Percentiles rank a stretch among this genome's conserved stretches.
phyloP scores from a whole-genome alignment of 495 filamentous ascomycete genomes.

The Bryoglossum gracile region DNA sequence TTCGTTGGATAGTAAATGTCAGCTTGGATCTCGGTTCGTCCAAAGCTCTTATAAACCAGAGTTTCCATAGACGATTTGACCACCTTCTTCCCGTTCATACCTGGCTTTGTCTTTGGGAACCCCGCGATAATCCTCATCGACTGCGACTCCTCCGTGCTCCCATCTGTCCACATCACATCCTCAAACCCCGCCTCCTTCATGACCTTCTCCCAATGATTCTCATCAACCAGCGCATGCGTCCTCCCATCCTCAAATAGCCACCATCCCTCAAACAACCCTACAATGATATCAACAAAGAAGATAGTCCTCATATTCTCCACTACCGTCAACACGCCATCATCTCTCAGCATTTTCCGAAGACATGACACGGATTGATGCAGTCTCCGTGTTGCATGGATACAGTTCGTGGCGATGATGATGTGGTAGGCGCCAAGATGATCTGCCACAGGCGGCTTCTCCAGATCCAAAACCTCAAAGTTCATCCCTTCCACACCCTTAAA shows the following conservation, averaged over 20 bases:
- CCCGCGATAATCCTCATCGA: slow-evolving; percentile 32
- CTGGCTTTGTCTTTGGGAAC: slow-evolving; percentile 29
- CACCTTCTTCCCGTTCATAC: background rate
- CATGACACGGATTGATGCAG: slow-evolving; percentile 41
- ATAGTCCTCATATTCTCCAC: slow-evolving; percentile 24
- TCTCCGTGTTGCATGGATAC: slow-evolving; percentile 45
- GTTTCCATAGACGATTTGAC: slow-evolving; percentile 21
- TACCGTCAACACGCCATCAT: slow-evolving; percentile 2
- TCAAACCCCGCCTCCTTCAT: slow-evolving; percentile 36
- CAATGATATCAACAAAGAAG: slow-evolving; percentile 31
- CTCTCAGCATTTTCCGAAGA: slow-evolving; percentile 25
- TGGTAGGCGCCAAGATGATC: slow-evolving; percentile 40
- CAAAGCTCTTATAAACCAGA: slow-evolving; percentile 23
- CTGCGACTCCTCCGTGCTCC: slow-evolving; percentile 32
- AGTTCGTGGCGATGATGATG: slow-evolving; percentile 42
- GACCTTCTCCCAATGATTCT: slow-evolving; percentile 30
- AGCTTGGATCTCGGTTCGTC: slow-evolving; percentile 24
- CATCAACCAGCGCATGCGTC: slow-evolving; percentile 34
- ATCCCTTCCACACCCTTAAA: slow-evolving; percentile 29
- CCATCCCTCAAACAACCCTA: slow-evolving; percentile 43
- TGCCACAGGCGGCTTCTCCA: slow-evolving; percentile 36
- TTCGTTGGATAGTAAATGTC: slow-evolving; percentile 39
- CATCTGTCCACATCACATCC: slow-evolving; percentile 42
- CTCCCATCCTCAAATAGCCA: slow-evolving; percentile 43
- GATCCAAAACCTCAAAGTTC: slow-evolving; percentile 32